Evolutionary conservation across 164 flowering plant genomes (phyloP).

Genomic region (Nymphaea colorata): DNA sequence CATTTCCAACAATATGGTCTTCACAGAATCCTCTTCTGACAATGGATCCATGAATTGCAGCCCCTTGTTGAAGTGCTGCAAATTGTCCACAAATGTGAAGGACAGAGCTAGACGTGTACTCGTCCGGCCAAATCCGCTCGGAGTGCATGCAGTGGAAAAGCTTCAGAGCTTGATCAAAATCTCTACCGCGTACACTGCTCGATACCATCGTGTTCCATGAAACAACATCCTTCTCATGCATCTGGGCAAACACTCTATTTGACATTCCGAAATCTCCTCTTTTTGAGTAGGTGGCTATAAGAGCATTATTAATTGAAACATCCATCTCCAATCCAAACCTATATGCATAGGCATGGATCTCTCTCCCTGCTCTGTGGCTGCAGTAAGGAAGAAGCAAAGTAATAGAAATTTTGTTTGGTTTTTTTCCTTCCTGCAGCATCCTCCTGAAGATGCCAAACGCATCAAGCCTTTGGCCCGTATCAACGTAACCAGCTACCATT

Average conservation of each 20-base stretch:
- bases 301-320: constrained; percentile 17
- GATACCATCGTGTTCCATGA: constrained; percentile 23
- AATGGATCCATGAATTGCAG: constrained; percentile 11
- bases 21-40: constrained; percentile 13
- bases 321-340: constrained; percentile 16
- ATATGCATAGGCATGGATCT: constrained; percentile 20
- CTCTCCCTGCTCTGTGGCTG: constrained; percentile 6
- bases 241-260: constrained; percentile 10
- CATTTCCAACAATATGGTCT: constrained; percentile 13
- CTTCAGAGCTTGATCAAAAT: constrained; percentile 13
- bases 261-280: constrained; percentile 12
- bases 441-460: constrained; percentile 13
- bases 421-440: constrained; percentile 9
- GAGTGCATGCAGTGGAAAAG: constrained; percentile 14
- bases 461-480: constrained; percentile 6
- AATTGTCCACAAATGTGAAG: constrained; percentile 16
- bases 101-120: constrained; percentile 15
- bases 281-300: constrained; percentile 19
- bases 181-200: constrained; percentile 6
- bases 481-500: constrained; percentile 17
- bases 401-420: constrained; percentile 12
- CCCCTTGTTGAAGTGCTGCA: constrained; percentile 14
- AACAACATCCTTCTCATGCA: constrained; percentile 13
- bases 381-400: constrained; percentile 19
- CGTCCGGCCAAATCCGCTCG: constrained; percentile 12